Evolutionary conservation across 2,329 filamentous ascomycete species (phyloP).

Genomic region (Ophiostoma ips): DNA sequence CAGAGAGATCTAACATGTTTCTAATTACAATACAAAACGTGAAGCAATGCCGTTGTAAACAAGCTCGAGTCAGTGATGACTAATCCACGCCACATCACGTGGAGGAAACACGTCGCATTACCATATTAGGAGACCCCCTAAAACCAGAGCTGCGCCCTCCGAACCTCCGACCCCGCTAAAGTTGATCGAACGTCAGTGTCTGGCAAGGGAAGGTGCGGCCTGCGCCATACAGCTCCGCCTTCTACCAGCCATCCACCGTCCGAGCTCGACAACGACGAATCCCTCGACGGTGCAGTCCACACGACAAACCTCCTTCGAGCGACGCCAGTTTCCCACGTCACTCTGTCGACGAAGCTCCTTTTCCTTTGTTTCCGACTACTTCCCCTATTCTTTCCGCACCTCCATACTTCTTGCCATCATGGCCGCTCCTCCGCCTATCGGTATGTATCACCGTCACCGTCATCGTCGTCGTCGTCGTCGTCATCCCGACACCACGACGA

Average conservation of each 20-base stretch:
- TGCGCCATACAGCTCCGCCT: not conserved
- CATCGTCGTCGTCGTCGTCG: not conserved
- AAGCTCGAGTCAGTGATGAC: not conserved
- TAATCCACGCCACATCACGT: not conserved
- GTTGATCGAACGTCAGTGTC: constrained; percentile 5
- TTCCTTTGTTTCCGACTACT: not conserved
- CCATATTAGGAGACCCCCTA: not conserved
- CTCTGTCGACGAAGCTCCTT: not conserved
- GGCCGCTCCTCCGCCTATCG: constrained; percentile 40
- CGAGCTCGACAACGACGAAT: constrained; percentile 2
- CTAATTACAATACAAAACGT: too few species aligned
- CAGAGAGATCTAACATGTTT: too few species aligned
- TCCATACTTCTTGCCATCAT: constrained; percentile 20
- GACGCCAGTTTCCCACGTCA: not conserved
- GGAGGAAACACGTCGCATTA: constrained; percentile 3
- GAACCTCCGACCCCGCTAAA: constrained; percentile 9
- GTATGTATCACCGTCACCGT: constrained; percentile 22
- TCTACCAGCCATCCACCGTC: not conserved
- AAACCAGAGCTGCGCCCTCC: constrained; percentile 5
- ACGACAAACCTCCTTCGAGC: not conserved
- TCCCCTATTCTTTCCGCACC: not conserved
- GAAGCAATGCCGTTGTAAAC: not conserved
- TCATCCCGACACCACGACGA: not conserved
- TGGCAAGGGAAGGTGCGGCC: not conserved
- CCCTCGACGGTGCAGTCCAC: not conserved